phyloP scores from a whole-genome alignment of 1,284 basidiomycete species.

The Meripilus lineatus region DNA sequence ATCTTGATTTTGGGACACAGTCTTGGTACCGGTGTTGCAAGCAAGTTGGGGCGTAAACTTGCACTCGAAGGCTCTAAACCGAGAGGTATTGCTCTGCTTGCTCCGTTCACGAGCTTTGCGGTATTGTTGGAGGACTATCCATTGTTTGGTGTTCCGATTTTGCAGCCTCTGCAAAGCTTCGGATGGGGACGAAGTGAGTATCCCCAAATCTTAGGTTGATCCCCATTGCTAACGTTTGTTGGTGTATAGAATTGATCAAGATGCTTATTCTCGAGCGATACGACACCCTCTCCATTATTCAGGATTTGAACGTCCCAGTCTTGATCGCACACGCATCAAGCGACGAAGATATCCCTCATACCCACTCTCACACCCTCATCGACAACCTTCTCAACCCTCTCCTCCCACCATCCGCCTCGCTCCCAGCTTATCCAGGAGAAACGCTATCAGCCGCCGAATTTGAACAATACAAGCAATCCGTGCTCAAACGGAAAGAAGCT shows the following conservation, averaged over 20 bases:
- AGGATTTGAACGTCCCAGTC: slow-evolving; percentile 50
- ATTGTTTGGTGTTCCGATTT: slow-evolving; percentile 66
- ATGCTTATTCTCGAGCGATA: slow-evolving; percentile 59
- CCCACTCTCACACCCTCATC: slow-evolving; percentile 75
- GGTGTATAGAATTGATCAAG: slow-evolving; percentile 48
- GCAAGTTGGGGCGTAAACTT: slow-evolving; percentile 57
- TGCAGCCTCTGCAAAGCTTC: slow-evolving; percentile 65
- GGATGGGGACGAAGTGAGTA: slow-evolving; percentile 66
- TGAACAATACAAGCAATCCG: slow-evolving; percentile 15
- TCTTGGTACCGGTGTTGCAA: slow-evolving; percentile 75
- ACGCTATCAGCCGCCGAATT: slow-evolving; percentile 19
- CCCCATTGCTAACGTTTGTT: neutral
- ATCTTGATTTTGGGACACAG: slow-evolving; percentile 79
- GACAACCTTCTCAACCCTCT: slow-evolving; percentile 60
- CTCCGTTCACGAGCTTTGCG: slow-evolving; percentile 71
- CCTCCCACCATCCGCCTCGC: slow-evolving; percentile 44
- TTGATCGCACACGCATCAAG: slow-evolving; percentile 78
- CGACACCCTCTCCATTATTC: slow-evolving; percentile 56
- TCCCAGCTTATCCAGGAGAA: slow-evolving; percentile 28
- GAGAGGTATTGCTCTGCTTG: slow-evolving; percentile 66
- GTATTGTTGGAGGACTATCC: slow-evolving; percentile 69
- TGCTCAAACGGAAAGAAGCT: slow-evolving; percentile 22
- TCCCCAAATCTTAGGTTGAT: neutral
- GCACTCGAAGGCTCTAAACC: slow-evolving; percentile 46
- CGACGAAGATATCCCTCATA: slow-evolving; percentile 77